Percentiles rank a stretch among this genome's conserved stretches.
Conservation (phyloP, 352 stramenopile species). For the Thraustochytrium sp. region DNA sequence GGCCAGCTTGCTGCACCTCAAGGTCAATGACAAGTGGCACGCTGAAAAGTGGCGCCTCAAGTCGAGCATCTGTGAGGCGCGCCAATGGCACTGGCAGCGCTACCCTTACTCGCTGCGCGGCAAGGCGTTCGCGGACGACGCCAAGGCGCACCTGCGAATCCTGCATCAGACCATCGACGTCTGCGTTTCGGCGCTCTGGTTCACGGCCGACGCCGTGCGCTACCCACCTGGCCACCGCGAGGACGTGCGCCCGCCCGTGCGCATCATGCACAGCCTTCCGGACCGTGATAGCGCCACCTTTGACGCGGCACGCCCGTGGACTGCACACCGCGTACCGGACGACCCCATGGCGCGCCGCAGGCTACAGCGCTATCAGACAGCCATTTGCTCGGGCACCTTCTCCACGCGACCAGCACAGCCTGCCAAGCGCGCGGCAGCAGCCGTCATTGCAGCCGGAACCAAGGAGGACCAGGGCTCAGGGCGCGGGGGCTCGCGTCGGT, state of each 20-base stretch:
- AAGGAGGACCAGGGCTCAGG: no score
- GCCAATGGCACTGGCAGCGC: constrained; percentile 17
- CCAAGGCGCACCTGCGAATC: background rate
- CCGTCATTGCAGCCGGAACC: no score
- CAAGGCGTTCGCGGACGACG: background rate
- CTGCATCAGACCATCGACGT: background rate
- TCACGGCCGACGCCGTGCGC: background rate
- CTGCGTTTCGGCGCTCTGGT: constrained; percentile 4
- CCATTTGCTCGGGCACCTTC: background rate
- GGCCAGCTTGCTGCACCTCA: background rate
- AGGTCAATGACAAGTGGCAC: constrained; percentile 10
- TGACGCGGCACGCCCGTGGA: background rate
- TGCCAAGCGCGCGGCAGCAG: no score
- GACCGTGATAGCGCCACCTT: background rate
- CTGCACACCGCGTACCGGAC: background rate
- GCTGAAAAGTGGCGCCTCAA: constrained; percentile 8
- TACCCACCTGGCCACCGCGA: background rate
- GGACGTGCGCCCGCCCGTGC: background rate
- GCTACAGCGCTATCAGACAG: background rate
- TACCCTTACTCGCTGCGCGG: background rate
- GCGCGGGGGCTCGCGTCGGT: no score
- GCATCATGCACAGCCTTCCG: background rate
- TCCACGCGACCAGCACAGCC: background rate
- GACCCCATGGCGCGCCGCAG: background rate
- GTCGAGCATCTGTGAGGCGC: background rate